Conservation (phyloP, 208 protist genomes). For the Leptomonas pyrrhocoris region DNA sequence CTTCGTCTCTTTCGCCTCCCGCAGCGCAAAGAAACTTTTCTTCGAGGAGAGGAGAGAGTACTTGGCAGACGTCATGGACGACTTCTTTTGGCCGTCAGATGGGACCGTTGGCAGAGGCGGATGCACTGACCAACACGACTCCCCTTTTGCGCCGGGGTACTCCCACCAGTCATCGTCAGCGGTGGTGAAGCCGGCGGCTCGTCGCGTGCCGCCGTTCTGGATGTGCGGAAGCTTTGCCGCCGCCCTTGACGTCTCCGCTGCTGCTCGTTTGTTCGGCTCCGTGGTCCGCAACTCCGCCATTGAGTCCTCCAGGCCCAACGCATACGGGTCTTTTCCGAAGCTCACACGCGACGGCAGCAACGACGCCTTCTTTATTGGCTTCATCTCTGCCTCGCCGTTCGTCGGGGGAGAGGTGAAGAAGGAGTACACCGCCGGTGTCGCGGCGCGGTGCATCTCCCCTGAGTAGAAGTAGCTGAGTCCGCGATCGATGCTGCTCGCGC, state of each 20-base stretch:
- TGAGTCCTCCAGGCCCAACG: constrained; percentile 10
- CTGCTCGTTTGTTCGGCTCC: background rate
- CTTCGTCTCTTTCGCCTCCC: background rate
- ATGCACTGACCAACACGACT: constrained; percentile 6
- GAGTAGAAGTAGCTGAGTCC: background rate
- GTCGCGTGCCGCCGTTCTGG: background rate
- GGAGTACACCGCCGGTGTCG: constrained; percentile 4
- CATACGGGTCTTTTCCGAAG: constrained; percentile 5
- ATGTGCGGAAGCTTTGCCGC: background rate
- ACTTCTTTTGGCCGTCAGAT: background rate
- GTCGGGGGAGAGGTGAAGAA: constrained; percentile 13
- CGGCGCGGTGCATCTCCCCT: background rate
- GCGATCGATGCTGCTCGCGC: constrained; percentile 1
- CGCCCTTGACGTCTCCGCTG: background rate
- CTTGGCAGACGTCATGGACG: constrained; percentile 10
- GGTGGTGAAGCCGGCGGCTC: background rate
- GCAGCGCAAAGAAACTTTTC: background rate
- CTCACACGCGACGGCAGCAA: background rate
- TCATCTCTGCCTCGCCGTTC: background rate
- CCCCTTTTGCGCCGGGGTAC: constrained; percentile 8
- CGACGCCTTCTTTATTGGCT: background rate
- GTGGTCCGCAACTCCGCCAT: background rate
- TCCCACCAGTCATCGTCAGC: constrained; percentile 10
- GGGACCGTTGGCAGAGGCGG: background rate
- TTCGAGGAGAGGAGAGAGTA: constrained; percentile 11